A percentile compares a stretch with the other conserved stretches of the same genome.
Evolutionary conservation across 2,329 filamentous ascomycete genomes (phyloP).

Genomic region (Pyrenophora teres): DNA sequence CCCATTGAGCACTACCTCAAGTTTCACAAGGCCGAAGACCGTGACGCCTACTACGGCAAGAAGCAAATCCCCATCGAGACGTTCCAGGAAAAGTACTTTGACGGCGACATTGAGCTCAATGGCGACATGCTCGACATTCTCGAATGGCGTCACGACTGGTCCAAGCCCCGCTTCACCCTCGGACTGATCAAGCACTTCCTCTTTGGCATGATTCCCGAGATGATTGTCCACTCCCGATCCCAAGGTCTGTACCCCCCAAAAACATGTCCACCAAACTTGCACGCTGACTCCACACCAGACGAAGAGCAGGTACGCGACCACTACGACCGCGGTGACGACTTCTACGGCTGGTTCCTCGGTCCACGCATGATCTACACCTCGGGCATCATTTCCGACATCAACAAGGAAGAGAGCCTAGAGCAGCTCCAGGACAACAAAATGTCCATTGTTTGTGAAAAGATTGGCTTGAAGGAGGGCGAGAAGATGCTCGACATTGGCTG

Average conservation of each 20-base stretch:
- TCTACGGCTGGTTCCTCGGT: conserved; percentile 98
- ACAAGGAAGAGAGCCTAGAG: conserved; percentile 87
- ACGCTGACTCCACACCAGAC: conserved; percentile 58
- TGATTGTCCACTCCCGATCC: conserved; percentile 88
- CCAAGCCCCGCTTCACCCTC: conserved; percentile 87
- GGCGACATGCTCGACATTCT: conserved; percentile 86
- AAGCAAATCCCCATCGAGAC: conserved; percentile 89
- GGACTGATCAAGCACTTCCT: conserved; percentile 87
- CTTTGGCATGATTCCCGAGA: conserved; percentile 83
- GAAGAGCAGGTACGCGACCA: conserved; percentile 97
- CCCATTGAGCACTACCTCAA: conserved; percentile 89
- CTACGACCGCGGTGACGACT: conserved; percentile 97
- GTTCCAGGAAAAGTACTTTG: conserved; percentile 98
- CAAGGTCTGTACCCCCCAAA: conserved; percentile 64
- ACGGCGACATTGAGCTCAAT: conserved; percentile 93
- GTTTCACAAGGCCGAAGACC: conserved; percentile 69
- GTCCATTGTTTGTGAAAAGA: conserved; percentile 93
- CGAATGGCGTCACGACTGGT: conserved; percentile 97
- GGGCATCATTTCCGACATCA: conserved; percentile 86
- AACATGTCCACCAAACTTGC: background rate
- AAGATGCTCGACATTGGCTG: conserved; percentile 92
- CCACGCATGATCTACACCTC: conserved; percentile 99
- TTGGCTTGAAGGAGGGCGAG: conserved; percentile 80
- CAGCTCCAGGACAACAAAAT: conserved; percentile 98
- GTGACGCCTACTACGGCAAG: conserved; percentile 72